A percentile compares a stretch with the other conserved stretches of the same genome.
Evolutionary conservation across 192 early-diverging fungal genomes (phyloP).

Genomic region (Coemansia erecta): DNA sequence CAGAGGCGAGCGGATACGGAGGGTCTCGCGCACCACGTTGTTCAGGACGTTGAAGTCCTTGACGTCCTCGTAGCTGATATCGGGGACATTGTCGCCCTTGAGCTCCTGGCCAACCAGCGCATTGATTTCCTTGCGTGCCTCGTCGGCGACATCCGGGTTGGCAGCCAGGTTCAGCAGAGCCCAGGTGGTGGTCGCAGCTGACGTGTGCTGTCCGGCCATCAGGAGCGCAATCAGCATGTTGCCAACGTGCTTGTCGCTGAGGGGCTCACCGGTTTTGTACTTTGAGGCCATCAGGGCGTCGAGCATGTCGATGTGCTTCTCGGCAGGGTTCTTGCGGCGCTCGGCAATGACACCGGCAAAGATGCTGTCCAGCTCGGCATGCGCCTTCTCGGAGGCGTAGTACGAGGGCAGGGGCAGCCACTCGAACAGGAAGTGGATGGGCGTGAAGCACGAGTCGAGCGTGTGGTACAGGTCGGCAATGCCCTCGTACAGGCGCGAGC

Average conservation of each 20-base stretch:
- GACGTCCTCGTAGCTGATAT: slow-evolving; percentile 66
- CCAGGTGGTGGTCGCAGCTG: slow-evolving; percentile 90
- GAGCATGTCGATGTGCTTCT: slow-evolving; percentile 73
- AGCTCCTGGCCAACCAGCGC: slow-evolving; percentile 53
- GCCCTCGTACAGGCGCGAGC: slow-evolving; percentile 73
- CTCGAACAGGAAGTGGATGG: slow-evolving; percentile 91
- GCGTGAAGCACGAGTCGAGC: slow-evolving; percentile 89
- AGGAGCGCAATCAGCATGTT: slow-evolving; percentile 97
- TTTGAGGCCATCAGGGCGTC: slow-evolving; percentile 77
- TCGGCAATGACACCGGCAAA: slow-evolving; percentile 80
- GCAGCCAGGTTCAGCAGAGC: slow-evolving; percentile 82
- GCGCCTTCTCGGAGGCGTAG: slow-evolving; percentile 80
- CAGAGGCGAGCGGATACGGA: slow-evolving; percentile 93
- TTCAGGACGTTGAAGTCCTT: slow-evolving; percentile 77
- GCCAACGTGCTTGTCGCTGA: slow-evolving; percentile 82
- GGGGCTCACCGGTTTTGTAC: slow-evolving; percentile 84
- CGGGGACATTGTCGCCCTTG: slow-evolving; percentile 53
- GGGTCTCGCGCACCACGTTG: slow-evolving; percentile 82
- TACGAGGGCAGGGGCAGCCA: slow-evolving; percentile 89
- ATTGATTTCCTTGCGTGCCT: slow-evolving; percentile 74
- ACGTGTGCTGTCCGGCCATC: slow-evolving; percentile 98
- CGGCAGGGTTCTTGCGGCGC: slow-evolving; percentile 59
- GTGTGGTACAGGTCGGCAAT: slow-evolving; percentile 93
- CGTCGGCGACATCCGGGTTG: slow-evolving; percentile 66
- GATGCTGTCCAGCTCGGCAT: slow-evolving; percentile 74